A percentile compares a stretch with the other conserved stretches of the same genome.
Evolutionary conservation across 140 eudicot genomes (phyloP).

Genomic region (Senecio squalidus): DNA sequence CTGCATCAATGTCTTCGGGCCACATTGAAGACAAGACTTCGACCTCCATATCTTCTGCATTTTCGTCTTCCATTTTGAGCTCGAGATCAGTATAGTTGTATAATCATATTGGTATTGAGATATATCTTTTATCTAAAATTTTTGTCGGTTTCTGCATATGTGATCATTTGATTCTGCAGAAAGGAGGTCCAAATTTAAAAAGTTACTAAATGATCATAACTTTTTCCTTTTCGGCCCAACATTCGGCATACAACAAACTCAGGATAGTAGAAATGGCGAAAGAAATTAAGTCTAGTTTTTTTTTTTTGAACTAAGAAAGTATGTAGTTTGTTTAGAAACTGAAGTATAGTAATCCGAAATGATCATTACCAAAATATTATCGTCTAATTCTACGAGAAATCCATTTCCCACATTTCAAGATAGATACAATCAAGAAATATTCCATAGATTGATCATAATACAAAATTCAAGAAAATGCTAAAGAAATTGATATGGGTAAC

Average conservation of each 20-base stretch:
- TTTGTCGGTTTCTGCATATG: not conserved
- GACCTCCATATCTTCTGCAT: constrained; percentile 50
- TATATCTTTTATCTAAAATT: too few species aligned
- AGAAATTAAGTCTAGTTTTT: too few species aligned
- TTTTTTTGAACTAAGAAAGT: not conserved
- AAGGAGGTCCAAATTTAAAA: not conserved
- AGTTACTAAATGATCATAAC: constrained; percentile 6
- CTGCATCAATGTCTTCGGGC: constrained; percentile 74
- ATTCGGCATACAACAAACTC: too few species aligned
- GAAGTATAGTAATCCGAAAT: too few species aligned
- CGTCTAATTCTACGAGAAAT: not conserved
- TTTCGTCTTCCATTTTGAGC: constrained; percentile 41
- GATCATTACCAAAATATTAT: not conserved
- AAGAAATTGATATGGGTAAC: not conserved
- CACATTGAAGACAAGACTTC: constrained; percentile 71
- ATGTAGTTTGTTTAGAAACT: not conserved
- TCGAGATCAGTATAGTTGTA: constrained; percentile 23
- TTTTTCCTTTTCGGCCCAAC: not conserved
- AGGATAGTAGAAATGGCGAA: too few species aligned
- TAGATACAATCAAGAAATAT: too few species aligned
- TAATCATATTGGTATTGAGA: not conserved
- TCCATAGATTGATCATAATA: not conserved
- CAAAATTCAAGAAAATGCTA: not conserved
- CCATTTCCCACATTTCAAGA: not conserved
- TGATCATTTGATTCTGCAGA: constrained; percentile 21